Conservation (phyloP, 73 alveolate genomes). For the Paramecium biaurelia region DNA sequence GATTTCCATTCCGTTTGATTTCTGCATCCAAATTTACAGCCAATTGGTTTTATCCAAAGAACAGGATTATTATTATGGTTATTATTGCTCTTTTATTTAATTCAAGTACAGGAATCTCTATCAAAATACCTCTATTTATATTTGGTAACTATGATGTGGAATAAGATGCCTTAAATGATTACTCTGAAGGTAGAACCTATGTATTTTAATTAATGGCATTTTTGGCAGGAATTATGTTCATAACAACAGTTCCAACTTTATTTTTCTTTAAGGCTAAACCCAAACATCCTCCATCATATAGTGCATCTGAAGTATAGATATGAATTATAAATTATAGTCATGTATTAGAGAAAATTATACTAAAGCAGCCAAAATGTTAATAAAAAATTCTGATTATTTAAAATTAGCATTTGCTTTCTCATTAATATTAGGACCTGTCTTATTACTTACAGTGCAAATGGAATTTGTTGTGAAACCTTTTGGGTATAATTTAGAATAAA, state of each 20-base stretch:
- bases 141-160: slow-evolving; percentile 40
- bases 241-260: not conserved
- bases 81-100: slow-evolving; percentile 8
- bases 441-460: slow-evolving; percentile 30
- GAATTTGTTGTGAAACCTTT: slow-evolving; percentile 35
- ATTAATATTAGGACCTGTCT: slow-evolving; percentile 28
- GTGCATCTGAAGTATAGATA: not conserved
- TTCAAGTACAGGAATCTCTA: slow-evolving; percentile 17
- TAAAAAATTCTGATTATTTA: not conserved
- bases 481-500: not conserved
- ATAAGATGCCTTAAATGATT: not conserved
- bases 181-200: not conserved
- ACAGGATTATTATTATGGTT: not conserved
- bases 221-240: not conserved
- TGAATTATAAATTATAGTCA: not conserved
- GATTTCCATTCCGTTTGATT: slow-evolving; percentile 45
- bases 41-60: slow-evolving; percentile 45
- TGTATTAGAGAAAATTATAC: slow-evolving; percentile 48
- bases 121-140: slow-evolving; percentile 1
- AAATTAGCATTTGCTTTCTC: slow-evolving; percentile 10
- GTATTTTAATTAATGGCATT: not conserved
- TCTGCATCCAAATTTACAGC: slow-evolving; percentile 53
- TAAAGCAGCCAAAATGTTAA: slow-evolving; percentile 28
- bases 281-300: slow-evolving; percentile 38
- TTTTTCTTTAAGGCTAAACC: slow-evolving; percentile 20